Evolutionary conservation across 2,329 filamentous ascomycete species (phyloP).

Genomic region (Neocatenulostroma microsporum): DNA sequence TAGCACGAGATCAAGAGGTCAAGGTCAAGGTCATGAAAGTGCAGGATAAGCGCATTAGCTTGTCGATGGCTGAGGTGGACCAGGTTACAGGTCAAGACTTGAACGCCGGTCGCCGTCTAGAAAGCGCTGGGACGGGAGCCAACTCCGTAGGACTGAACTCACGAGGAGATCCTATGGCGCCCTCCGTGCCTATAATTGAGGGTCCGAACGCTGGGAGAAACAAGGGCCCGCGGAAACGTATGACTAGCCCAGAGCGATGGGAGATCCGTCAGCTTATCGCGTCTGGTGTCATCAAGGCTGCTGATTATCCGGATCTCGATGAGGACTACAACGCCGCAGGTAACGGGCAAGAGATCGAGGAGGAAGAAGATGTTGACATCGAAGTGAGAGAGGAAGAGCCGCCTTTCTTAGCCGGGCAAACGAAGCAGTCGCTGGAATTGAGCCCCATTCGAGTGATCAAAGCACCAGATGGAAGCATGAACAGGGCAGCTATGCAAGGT

Average conservation of each 20-base stretch:
- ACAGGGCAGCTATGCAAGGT: slow-evolving; percentile 90
- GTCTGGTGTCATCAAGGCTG: slow-evolving; percentile 84
- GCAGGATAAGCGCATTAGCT: slow-evolving; percentile 69
- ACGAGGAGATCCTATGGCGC: slow-evolving; percentile 47
- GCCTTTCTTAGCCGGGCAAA: slow-evolving; percentile 90
- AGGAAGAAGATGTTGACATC: slow-evolving; percentile 96
- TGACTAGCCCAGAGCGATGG: slow-evolving; percentile 96
- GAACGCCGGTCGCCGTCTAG: slow-evolving; percentile 66
- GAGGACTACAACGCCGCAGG: slow-evolving; percentile 87
- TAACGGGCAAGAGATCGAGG: slow-evolving; percentile 77
- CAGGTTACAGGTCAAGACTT: slow-evolving; percentile 80
- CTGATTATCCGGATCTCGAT: slow-evolving; percentile 89
- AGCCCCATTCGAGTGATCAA: slow-evolving; percentile 96
- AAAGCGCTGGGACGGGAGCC: slow-evolving; percentile 79
- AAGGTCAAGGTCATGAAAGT: slow-evolving; percentile 91
- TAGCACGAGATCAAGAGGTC: slow-evolving; percentile 71
- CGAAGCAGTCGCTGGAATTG: slow-evolving; percentile 88
- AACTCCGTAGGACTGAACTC: slow-evolving; percentile 78
- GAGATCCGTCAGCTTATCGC: slow-evolving; percentile 95
- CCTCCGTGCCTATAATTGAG: no score
- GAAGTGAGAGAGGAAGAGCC: slow-evolving; percentile 95
- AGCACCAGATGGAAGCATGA: slow-evolving; percentile 95
- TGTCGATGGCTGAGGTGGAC: slow-evolving; percentile 97
- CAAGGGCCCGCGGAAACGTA: slow-evolving; percentile 78
- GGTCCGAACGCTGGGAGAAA: slow-evolving; percentile 44